phyloP scores from a whole-genome alignment of 352 stramenopile species.

The Phytophthora lateralis region DNA sequence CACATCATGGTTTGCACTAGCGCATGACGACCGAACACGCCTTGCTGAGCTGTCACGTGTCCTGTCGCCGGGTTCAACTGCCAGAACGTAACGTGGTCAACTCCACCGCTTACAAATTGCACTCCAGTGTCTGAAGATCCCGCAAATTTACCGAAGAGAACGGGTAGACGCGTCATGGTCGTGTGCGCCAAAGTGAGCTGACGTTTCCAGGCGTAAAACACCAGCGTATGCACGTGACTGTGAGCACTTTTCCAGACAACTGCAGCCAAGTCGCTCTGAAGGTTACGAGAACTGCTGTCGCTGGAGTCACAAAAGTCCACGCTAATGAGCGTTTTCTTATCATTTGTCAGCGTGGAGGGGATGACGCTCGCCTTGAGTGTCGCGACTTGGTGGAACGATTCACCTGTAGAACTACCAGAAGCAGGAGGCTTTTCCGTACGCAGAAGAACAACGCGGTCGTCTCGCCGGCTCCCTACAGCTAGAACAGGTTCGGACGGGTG shows the following conservation, averaged over 20 bases:
- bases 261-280: conserved; percentile 49
- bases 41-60: conserved; percentile 55
- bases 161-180: conserved; percentile 57
- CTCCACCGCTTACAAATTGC: conserved; percentile 65
- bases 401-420: conserved; percentile 5
- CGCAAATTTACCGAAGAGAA: conserved; percentile 64
- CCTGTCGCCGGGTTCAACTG: conserved; percentile 50
- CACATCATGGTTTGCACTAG: conserved; percentile 57
- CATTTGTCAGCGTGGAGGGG: background rate
- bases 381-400: conserved; percentile 37
- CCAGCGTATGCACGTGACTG: conserved; percentile 50
- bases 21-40: conserved; percentile 70
- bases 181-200: conserved; percentile 36
- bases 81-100: conserved; percentile 78
- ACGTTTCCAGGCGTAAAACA: conserved; percentile 53
- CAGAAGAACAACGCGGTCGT: conserved; percentile 38
- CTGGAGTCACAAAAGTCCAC: conserved; percentile 37
- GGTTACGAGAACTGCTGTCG: conserved; percentile 11
- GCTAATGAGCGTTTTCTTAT: conserved; percentile 25
- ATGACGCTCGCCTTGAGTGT: conserved; percentile 27
- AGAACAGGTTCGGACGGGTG: conserved; percentile 50
- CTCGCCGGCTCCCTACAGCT: conserved; percentile 46
- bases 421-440: conserved; percentile 29
- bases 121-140: conserved; percentile 14
- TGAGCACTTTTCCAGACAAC: conserved; percentile 56